A percentile compares a stretch with the other conserved stretches of the same genome.
Evolutionary conservation across 441 rosid species (phyloP).

Genomic region (Jatropha multifida): DNA sequence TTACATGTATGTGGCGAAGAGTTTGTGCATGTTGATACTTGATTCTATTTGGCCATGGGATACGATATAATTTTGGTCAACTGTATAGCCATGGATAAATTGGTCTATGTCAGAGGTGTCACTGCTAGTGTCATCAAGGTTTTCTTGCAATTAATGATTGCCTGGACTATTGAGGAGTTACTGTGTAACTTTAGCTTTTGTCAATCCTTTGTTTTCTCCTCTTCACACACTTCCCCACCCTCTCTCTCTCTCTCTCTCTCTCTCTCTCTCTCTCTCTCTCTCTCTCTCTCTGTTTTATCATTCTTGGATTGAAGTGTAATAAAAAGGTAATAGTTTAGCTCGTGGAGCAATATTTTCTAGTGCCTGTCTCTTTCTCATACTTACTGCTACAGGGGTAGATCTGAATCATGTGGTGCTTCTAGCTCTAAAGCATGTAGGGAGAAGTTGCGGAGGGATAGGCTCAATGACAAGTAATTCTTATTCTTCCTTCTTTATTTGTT

Average conservation of each 20-base stretch:
- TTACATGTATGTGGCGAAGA: neutral
- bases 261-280: neutral
- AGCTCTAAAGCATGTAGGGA: constrained; percentile 99
- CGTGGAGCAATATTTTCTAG: neutral
- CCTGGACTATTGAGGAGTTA: neutral
- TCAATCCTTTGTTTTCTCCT: no score
- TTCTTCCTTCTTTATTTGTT: neutral
- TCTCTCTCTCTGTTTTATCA: no score
- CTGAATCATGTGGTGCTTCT: constrained; percentile 65
- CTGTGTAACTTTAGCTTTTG: neutral
- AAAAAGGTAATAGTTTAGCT: neutral
- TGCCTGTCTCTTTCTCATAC: neutral
- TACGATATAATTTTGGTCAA: neutral
- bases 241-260: neutral
- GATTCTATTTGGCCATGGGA: neutral
- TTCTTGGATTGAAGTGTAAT: neutral
- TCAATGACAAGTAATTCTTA: constrained; percentile 74
- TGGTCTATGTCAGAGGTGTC: neutral
- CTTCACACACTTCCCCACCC: neutral
- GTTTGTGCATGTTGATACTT: neutral
- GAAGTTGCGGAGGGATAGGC: constrained; percentile 92
- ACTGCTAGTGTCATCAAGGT: neutral
- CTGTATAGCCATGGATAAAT: neutral
- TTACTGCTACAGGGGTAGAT: constrained; percentile 58
- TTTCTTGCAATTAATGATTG: neutral